Percentiles rank a stretch among this genome's conserved stretches.
These are phyloP conservation scores for Boletales sp. DNA, from an alignment of 768 basidiomycete genomes.

Conservation along the genomic window DNA sequence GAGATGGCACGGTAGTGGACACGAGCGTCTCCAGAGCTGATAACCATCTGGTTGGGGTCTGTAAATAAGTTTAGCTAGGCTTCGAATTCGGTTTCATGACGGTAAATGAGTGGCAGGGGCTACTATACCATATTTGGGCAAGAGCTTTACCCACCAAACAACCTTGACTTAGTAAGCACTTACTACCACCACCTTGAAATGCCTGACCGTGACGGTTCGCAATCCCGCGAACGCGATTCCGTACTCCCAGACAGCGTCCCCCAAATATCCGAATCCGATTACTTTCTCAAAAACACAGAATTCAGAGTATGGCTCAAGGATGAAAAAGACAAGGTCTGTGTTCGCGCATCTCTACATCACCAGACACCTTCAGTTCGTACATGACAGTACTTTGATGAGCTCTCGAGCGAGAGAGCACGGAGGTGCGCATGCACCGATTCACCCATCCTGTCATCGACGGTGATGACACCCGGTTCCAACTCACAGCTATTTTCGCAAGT, in stretches of 20 bases:
- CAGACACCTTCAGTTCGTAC: constrained; percentile 16
- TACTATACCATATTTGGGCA: no score
- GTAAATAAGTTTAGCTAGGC: no score
- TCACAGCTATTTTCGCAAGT: constrained; percentile 85
- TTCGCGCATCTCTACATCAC: background rate
- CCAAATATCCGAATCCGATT: constrained; percentile 79
- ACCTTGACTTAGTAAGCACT: background rate
- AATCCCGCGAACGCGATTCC: constrained; percentile 41
- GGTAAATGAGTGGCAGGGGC: no score
- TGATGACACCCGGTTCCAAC: constrained; percentile 8
- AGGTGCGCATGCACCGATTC: constrained; percentile 43
- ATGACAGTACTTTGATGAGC: constrained; percentile 77
- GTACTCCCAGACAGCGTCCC: constrained; percentile 53
- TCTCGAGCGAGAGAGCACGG: constrained; percentile 78
- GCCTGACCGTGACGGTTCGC: constrained; percentile 34
- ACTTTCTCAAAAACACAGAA: constrained; percentile 85
- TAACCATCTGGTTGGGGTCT: no score
- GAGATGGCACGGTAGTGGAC: background rate
- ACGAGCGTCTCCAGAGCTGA: no score
- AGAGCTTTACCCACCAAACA: no score
- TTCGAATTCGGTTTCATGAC: no score
- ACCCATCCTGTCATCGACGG: constrained; percentile 15
- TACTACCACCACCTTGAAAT: background rate
- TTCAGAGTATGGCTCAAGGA: constrained; percentile 87
- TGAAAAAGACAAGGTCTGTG: constrained; percentile 52